Percentiles rank a stretch among this genome's conserved stretches.
These are phyloP conservation scores for Alternaria ventricosa DNA, from an alignment of 2,329 filamentous ascomycete species.

Conservation along the genomic window DNA sequence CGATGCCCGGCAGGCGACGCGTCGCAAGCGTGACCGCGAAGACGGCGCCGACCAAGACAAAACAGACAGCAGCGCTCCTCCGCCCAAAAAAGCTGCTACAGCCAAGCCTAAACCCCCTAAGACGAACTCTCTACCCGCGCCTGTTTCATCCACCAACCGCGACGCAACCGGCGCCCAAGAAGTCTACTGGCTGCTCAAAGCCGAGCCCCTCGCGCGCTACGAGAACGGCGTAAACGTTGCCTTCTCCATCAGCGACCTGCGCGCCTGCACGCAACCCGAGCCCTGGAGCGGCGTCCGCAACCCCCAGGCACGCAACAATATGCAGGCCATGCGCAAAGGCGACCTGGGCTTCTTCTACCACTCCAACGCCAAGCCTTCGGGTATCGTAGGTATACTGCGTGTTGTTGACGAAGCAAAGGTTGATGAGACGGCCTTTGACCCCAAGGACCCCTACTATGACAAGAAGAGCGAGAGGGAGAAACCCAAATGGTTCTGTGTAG, in stretches of 20 bases:
- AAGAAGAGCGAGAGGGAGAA: slow-evolving; percentile 71
- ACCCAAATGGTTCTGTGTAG: slow-evolving; percentile 86
- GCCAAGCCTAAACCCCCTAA: slow-evolving; percentile 19
- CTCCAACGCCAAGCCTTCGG: slow-evolving; percentile 88
- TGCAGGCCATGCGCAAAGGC: slow-evolving; percentile 87
- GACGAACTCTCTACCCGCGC: slow-evolving; percentile 15
- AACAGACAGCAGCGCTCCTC: slow-evolving; percentile 16
- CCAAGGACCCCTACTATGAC: slow-evolving; percentile 82
- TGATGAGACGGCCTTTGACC: slow-evolving; percentile 78
- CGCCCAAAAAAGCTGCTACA: slow-evolving; percentile 28
- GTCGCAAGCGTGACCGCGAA: slow-evolving; percentile 37
- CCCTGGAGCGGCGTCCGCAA: slow-evolving; percentile 78
- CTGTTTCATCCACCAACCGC: slow-evolving; percentile 34
- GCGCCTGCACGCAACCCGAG: slow-evolving; percentile 74
- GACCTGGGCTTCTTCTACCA: slow-evolving; percentile 98
- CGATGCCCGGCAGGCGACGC: slow-evolving; percentile 33
- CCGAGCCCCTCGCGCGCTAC: slow-evolving; percentile 80
- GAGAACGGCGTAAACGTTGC: slow-evolving; percentile 88
- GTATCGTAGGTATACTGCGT: slow-evolving; percentile 87
- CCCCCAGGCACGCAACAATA: slow-evolving; percentile 77
- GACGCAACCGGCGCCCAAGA: slow-evolving; percentile 35
- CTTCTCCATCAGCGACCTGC: slow-evolving; percentile 93
- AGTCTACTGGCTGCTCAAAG: slow-evolving; percentile 59
- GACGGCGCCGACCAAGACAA: slow-evolving; percentile 19
- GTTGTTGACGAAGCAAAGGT: slow-evolving; percentile 83